These are phyloP conservation scores for Leccinum variicolor DNA, from an alignment of 768 basidiomycete genomes.

Conservation along the genomic window DNA sequence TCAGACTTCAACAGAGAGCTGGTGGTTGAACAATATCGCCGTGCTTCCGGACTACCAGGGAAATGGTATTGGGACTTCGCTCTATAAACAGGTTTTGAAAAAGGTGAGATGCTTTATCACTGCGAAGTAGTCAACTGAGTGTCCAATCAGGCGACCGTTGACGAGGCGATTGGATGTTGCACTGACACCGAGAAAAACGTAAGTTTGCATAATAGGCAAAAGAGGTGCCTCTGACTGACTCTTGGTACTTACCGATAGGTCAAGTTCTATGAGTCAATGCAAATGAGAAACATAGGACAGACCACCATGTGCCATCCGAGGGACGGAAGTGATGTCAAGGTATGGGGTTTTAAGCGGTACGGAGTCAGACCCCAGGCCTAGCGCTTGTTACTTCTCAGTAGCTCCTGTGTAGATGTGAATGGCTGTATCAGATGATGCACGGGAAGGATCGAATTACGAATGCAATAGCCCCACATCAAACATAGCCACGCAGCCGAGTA, in stretches of 20 bases:
- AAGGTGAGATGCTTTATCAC: background rate
- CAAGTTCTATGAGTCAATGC: constrained; percentile 2
- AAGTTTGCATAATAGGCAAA: background rate
- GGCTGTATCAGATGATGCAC: background rate
- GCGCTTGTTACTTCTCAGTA: background rate
- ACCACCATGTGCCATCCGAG: background rate
- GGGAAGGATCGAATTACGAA: background rate
- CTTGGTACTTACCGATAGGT: background rate
- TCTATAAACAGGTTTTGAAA: background rate
- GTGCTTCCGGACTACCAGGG: constrained; percentile 2
- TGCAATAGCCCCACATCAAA: background rate
- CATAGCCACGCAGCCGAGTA: background rate
- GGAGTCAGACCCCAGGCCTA: background rate
- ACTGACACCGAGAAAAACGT: constrained; percentile 6
- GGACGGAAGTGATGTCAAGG: background rate
- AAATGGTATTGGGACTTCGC: constrained; percentile 1
- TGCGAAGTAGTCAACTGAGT: background rate
- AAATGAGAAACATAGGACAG: background rate
- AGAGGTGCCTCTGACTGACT: background rate
- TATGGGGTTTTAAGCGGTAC: background rate
- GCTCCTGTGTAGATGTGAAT: background rate
- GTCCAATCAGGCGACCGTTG: background rate
- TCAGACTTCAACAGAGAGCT: background rate
- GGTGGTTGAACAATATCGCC: constrained; percentile 3
- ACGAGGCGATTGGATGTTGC: background rate